Evolutionary conservation across 768 basidiomycete genomes (phyloP).

Genomic region (Tylopilus sp.): DNA sequence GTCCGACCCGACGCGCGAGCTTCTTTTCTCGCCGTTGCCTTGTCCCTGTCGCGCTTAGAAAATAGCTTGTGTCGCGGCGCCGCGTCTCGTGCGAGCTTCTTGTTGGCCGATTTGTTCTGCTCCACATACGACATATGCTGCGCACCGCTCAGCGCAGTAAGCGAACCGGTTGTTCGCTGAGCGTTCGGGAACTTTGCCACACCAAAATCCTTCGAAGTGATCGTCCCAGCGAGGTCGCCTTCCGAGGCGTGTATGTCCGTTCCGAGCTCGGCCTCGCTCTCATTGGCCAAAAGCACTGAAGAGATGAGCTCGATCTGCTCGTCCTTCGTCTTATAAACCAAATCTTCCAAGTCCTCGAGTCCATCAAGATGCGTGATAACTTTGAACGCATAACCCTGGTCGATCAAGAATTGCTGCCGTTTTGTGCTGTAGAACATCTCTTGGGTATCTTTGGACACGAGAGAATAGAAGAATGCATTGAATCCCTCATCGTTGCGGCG

Average conservation of each 20-base stretch:
- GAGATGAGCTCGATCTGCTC: slow-evolving; percentile 97
- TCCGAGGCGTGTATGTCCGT: slow-evolving; percentile 80
- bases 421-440: slow-evolving; percentile 99
- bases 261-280: slow-evolving; percentile 85
- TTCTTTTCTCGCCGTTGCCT: slow-evolving; percentile 51
- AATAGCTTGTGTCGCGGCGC: slow-evolving; percentile 75
- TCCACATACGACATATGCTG: slow-evolving; percentile 93
- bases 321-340: slow-evolving; percentile 88
- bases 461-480: slow-evolving; percentile 99
- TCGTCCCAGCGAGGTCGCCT: slow-evolving; percentile 80
- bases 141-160: slow-evolving; percentile 81
- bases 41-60: slow-evolving; percentile 77
- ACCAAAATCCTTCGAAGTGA: slow-evolving; percentile 87
- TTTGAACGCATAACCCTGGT: slow-evolving; percentile 99
- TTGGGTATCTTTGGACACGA: slow-evolving; percentile 98
- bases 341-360: slow-evolving; percentile 75
- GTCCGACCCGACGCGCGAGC: slow-evolving; percentile 31
- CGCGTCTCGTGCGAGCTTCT: slow-evolving; percentile 55
- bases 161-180: slow-evolving; percentile 77
- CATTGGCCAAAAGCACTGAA: slow-evolving; percentile 86
- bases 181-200: slow-evolving; percentile 56
- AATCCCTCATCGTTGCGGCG: slow-evolving; percentile 98
- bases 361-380: slow-evolving; percentile 98
- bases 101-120: slow-evolving; percentile 89
- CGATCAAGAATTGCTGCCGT: slow-evolving; percentile 96